Conservation (phyloP, 1,139 yeast genomes). For the Kluyveromyces sp. region DNA sequence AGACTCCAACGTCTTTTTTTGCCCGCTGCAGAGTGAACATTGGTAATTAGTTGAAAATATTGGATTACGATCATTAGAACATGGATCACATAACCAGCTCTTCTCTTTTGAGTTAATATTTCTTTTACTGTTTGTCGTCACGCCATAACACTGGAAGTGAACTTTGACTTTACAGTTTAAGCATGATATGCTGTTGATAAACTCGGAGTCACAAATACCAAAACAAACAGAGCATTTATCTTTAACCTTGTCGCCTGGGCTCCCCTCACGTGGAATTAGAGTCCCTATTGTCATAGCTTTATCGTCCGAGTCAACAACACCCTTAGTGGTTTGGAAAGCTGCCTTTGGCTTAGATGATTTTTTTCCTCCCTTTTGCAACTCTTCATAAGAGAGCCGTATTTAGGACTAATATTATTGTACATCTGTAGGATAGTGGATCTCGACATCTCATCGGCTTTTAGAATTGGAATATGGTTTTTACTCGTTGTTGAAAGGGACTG, state of each 20-base stretch:
- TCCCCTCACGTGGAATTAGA: no score
- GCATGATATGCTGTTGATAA: constrained; percentile 35
- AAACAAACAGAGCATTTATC: constrained; percentile 15
- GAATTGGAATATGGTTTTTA: neutral
- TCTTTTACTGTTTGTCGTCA: constrained; percentile 13
- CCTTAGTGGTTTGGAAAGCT: neutral
- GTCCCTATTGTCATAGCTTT: no score
- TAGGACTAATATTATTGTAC: neutral
- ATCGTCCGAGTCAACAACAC: no score
- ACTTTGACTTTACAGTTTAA: constrained; percentile 62
- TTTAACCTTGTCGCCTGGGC: neutral
- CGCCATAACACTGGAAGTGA: constrained; percentile 68
- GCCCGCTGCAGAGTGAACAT: constrained; percentile 60
- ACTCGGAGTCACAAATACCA: no score
- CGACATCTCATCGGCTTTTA: neutral
- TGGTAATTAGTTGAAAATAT: constrained; percentile 48
- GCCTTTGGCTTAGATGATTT: neutral
- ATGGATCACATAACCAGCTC: constrained; percentile 79
- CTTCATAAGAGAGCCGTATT: neutral
- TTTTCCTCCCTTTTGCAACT: neutral
- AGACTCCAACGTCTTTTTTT: constrained; percentile 42
- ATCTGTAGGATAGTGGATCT: neutral
- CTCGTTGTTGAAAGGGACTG: neutral
- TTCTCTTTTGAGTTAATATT: constrained; percentile 8
- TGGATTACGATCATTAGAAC: constrained; percentile 65